Evolutionary conservation across 2,329 filamentous ascomycete species (phyloP), one percentile per base, ranked within the genome.

Genomic region (Penicillium sp.): DNA sequence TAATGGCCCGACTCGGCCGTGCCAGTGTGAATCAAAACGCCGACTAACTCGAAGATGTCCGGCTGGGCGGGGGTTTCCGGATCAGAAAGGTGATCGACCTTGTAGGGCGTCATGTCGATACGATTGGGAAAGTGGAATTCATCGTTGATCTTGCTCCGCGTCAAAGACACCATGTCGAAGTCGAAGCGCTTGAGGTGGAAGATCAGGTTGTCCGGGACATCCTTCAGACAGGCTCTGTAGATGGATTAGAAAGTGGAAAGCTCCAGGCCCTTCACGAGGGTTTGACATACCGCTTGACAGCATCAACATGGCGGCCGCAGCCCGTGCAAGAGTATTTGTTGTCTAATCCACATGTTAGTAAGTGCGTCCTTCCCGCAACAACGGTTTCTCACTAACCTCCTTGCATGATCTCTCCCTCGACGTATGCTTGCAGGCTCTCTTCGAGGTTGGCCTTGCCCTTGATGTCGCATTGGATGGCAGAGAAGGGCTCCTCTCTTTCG

Each of bases 311-410:
- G 9, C 82, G 82, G 54, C 89, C 88, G 66, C 93, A 98, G 4
- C 83, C 87, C 27, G 90, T 91, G 72, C 93, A 98, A 57, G 95
- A 95, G 76, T 97, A 98, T 72, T 95, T 96, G 75, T 98, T 97
- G 62, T 95, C 90, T 86, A 32, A 58, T 37, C 43, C 25, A 40
- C 15, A 18, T 31, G 51, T 69, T 54, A 70, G 61, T 41, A 41
- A 10, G 24, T 6, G 38, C n/a, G 0, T 27, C 7, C 1, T n/a
- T 27, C 7, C 4, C 38, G n/a, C 27, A 27, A 18, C 23, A 5
- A 9, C 23, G 10, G 23, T 13, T 9, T 13, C 42, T 31, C 13
- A 67, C 78, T 61, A 67, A 82, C 84, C 84, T 57, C 95, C 93
- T 76, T 95, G 89, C 87, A 98, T 91, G 31, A 93, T 84, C 70